Percentiles rank a stretch among this genome's conserved stretches.
Evolutionary conservation across 225 moss, liverwort and hornwort species (phyloP).

Genomic region (Straminergon stramineum): DNA sequence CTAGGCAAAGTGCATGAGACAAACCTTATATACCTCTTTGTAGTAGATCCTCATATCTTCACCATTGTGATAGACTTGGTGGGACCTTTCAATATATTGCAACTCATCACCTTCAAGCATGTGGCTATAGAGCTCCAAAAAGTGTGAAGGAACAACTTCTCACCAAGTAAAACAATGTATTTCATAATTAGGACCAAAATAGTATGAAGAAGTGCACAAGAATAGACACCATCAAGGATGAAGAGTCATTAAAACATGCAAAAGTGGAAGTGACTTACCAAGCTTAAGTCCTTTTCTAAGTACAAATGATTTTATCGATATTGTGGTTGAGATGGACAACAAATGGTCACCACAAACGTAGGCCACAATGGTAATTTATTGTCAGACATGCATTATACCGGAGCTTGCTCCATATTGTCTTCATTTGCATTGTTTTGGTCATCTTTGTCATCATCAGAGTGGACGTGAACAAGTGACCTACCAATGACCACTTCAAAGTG

Average conservation of each 20-base stretch:
- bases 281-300: background rate
- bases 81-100: background rate
- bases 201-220: background rate
- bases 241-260: background rate
- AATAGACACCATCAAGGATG: background rate
- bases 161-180: background rate
- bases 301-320: background rate
- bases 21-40: background rate
- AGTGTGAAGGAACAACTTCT: rapidly evolving
- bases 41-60: background rate
- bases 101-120: background rate
- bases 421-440: background rate
- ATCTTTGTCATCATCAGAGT: rapidly evolving
- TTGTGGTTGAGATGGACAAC: rapidly evolving
- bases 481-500: background rate
- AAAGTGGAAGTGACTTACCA: background rate
- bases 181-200: background rate
- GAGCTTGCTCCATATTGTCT: background rate
- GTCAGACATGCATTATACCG: rapidly evolving
- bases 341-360: background rate
- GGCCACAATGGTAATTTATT: background rate
- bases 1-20: too few relatives aligned
- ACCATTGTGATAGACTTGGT: too few relatives aligned
- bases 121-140: rapidly evolving
- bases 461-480: background rate